phyloP scores from a whole-genome alignment of 179 eudicot genomes.

The Monotropa hypopitys region DNA sequence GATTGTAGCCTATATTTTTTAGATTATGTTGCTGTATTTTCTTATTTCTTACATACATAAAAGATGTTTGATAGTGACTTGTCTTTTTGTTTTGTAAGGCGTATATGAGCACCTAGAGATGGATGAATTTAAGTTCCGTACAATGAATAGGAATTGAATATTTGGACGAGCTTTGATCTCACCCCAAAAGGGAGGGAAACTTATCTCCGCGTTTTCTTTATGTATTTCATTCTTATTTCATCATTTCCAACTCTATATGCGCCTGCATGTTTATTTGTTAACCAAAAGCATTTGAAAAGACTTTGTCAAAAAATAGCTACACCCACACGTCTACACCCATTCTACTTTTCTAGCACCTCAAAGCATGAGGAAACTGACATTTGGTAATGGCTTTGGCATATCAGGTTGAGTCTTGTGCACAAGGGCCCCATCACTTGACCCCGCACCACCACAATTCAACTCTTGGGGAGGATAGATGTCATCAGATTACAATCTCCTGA shows the following conservation, averaged over 20 bases:
- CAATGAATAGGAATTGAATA: neutral
- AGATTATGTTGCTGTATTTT: neutral
- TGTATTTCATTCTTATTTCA: neutral
- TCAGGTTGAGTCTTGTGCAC: neutral
- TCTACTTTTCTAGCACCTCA: conserved; percentile 2
- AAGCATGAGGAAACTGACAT: neutral
- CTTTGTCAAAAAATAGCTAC: neutral
- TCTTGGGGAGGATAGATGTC: neutral
- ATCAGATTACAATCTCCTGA: neutral
- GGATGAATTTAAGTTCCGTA: neutral
- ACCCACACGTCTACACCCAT: neutral
- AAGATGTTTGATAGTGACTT: neutral
- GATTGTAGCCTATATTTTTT: neutral
- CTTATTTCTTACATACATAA: neutral
- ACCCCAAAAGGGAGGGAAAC: neutral
- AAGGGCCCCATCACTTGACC: neutral
- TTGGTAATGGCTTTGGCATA: neutral
- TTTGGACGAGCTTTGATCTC: neutral
- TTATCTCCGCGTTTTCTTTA: neutral
- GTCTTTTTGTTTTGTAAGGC: neutral
- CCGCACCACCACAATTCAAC: neutral
- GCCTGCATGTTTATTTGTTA: neutral
- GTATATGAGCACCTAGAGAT: neutral
- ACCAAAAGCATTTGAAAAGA: neutral
- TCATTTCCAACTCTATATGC: too few relatives aligned